phyloP scores from a whole-genome alignment of 257 asterid genomes.

The Solanum peruvianum region DNA sequence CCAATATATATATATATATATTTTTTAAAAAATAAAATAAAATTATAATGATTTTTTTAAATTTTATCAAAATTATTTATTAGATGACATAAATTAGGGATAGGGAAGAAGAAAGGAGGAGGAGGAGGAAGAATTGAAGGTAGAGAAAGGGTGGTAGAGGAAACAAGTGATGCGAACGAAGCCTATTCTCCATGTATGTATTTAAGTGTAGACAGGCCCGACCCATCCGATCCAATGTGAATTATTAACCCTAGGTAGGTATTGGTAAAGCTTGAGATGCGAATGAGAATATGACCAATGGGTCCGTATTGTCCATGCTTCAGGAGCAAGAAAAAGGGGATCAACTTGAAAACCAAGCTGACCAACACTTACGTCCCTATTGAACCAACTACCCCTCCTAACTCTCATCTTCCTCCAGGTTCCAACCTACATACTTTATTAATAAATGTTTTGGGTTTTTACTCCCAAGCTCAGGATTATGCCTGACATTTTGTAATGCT shows the following conservation, averaged over 20 bases:
- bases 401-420: neutral
- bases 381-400: neutral
- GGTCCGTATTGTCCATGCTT: slow-evolving; percentile 9
- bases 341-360: neutral
- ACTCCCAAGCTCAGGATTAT: too few species aligned
- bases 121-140: too few species aligned
- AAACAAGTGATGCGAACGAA: neutral
- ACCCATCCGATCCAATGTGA: neutral
- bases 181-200: neutral
- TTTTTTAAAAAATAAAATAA: too few species aligned
- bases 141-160: neutral
- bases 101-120: neutral
- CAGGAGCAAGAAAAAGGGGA: neutral
- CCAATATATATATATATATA: too few species aligned
- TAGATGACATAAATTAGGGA: neutral
- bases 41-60: too few species aligned
- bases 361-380: neutral
- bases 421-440: neutral
- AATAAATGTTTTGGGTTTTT: too few species aligned
- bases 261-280: neutral
- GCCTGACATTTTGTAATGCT: neutral
- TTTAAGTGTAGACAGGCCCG: neutral
- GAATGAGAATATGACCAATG: neutral
- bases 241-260: neutral
- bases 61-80: neutral